Conservation (phyloP, 1,284 basidiomycete genomes). For the Papiliotrema terrestris region DNA sequence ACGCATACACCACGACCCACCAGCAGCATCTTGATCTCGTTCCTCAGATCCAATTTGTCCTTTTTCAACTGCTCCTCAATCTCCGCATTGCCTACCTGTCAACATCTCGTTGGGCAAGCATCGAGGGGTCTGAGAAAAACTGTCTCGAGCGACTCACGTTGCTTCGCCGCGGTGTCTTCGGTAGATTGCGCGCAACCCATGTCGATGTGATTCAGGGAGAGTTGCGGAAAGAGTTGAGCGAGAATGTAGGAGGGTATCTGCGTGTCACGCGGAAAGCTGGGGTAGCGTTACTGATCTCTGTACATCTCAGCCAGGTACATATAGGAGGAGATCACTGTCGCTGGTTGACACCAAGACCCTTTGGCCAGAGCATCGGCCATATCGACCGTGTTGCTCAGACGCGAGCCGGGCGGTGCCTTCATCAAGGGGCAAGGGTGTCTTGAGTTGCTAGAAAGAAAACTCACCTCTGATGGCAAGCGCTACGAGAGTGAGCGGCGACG, state of each 20-base stretch:
- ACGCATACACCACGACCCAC: slow-evolving; percentile 55
- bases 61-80: slow-evolving; percentile 93
- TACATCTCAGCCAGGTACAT: too few relatives aligned
- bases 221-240: neutral
- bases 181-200: slow-evolving; percentile 50
- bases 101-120: neutral
- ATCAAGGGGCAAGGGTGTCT: too few relatives aligned
- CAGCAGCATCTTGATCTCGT: slow-evolving; percentile 77
- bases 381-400: too few relatives aligned
- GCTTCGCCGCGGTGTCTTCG: slow-evolving; percentile 45
- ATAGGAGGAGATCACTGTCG: too few relatives aligned
- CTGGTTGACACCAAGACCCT: too few relatives aligned
- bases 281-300: too few relatives aligned
- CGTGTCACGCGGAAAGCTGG: too few relatives aligned
- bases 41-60: slow-evolving; percentile 86
- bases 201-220: neutral
- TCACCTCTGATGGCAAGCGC: too few relatives aligned
- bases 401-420: too few relatives aligned
- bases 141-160: slow-evolving; percentile 25
- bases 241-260: neutral
- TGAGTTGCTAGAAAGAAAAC: too few relatives aligned
- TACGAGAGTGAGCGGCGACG: too few relatives aligned
- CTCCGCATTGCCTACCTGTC: slow-evolving; percentile 66
- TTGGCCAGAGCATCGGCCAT: too few relatives aligned
- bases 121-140: neutral